Percentiles rank a stretch among this genome's conserved stretches.
phyloP scores from a whole-genome alignment of 768 basidiomycete genomes.

The Amanita muscaria region DNA sequence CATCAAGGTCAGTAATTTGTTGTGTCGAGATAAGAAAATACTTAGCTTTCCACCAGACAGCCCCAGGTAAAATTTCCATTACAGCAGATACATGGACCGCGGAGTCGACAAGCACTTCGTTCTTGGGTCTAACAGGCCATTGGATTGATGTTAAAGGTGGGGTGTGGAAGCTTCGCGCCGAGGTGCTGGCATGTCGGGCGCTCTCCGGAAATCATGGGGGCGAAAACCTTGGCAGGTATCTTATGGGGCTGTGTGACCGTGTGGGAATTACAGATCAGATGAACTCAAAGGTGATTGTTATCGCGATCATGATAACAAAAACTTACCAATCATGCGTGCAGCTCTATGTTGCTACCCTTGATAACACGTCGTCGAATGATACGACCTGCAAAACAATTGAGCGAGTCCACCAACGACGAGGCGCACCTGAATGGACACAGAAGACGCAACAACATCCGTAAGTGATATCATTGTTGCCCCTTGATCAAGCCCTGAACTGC shows the following conservation, averaged over 20 bases:
- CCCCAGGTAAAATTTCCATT: not conserved
- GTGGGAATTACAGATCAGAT: conserved; percentile 14
- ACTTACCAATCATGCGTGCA: too few relatives aligned
- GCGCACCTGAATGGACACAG: conserved; percentile 13
- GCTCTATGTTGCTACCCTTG: conserved; percentile 16
- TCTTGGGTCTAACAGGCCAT: not conserved
- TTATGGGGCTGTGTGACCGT: conserved; percentile 17
- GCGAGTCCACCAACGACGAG: conserved; percentile 8
- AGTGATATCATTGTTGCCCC: too few relatives aligned
- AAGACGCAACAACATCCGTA: too few relatives aligned
- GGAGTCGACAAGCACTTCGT: not conserved
- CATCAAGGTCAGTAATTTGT: too few relatives aligned
- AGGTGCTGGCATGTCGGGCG: conserved; percentile 16
- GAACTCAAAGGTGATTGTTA: conserved; percentile 17
- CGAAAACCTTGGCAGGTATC: conserved; percentile 19
- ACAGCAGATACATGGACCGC: not conserved
- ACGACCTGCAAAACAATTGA: conserved; percentile 14
- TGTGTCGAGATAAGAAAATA: not conserved
- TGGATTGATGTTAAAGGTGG: conserved; percentile 10
- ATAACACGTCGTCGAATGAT: conserved; percentile 19
- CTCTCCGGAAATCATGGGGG: conserved; percentile 18
- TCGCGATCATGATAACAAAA: too few relatives aligned
- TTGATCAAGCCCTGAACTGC: too few relatives aligned
- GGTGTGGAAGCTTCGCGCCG: conserved; percentile 16
- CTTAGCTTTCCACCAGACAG: not conserved